These are phyloP conservation scores for Vitis rupestris DNA, from an alignment of 164 flowering plant genomes.

Conservation along the genomic window DNA sequence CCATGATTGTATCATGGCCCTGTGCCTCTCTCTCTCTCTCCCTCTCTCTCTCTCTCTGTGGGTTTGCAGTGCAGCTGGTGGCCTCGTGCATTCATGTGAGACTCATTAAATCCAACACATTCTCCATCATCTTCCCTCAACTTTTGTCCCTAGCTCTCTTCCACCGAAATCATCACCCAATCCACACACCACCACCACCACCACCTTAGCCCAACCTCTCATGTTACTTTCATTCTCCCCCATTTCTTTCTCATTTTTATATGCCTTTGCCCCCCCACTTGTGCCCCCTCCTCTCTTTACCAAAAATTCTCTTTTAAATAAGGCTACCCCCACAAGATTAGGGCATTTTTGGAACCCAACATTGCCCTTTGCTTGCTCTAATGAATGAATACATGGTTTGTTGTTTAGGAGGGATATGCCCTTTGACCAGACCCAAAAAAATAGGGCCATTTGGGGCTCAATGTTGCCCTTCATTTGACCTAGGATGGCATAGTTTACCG, in stretches of 20 bases:
- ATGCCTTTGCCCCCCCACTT: constrained; percentile 21
- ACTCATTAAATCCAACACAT: constrained; percentile 43
- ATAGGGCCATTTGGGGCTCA: no score
- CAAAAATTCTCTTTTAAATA: background rate
- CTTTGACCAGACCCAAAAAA: no score
- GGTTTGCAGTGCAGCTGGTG: constrained; percentile 30
- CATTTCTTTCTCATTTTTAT: constrained; percentile 12
- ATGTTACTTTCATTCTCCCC: constrained; percentile 36
- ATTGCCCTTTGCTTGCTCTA: no score
- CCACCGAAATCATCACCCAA: constrained; percentile 20
- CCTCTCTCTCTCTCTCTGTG: no score
- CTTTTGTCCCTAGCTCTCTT: constrained; percentile 17
- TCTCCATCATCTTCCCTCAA: constrained; percentile 30
- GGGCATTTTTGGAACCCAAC: background rate
- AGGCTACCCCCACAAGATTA: background rate
- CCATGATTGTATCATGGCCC: constrained; percentile 49
- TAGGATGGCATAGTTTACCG: no score
- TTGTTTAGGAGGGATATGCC: no score
- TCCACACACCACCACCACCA: constrained; percentile 11
- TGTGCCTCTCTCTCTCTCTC: constrained; percentile 16
- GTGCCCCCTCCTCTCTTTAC: constrained; percentile 19
- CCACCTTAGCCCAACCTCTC: constrained; percentile 26
- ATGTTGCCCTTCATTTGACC: no score
- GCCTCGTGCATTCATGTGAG: constrained; percentile 71
- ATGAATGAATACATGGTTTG: no score